phyloP scores from a whole-genome alignment of 202 grass and related monocot species.

The Setaria italica region DNA sequence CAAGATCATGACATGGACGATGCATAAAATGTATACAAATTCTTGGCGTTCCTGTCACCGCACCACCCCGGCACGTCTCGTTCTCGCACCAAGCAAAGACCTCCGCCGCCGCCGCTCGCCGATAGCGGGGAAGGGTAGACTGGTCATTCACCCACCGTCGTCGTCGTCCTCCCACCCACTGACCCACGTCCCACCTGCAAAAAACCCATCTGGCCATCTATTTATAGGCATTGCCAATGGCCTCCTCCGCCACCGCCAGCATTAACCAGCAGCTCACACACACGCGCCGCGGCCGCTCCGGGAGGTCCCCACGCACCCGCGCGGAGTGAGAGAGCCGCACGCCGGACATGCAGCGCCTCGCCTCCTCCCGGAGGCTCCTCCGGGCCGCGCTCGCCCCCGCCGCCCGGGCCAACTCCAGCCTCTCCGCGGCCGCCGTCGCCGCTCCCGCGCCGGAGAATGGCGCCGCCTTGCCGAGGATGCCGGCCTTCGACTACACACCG shows the following conservation, averaged over 20 bases:
- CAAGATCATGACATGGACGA: neutral
- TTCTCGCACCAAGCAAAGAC: neutral
- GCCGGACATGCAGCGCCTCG: conserved; percentile 65
- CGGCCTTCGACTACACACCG: conserved; percentile 75
- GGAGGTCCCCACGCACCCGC: neutral
- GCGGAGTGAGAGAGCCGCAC: neutral
- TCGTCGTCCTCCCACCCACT: neutral
- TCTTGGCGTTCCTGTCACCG: neutral
- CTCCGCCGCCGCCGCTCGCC: neutral
- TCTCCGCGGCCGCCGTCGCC: conserved; percentile 46
- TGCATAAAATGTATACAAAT: neutral
- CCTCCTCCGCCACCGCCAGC: neutral
- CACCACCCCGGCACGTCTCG: neutral
- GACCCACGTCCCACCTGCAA: neutral
- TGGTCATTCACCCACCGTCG: conserved; percentile 34
- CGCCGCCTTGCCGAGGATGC: conserved; percentile 54
- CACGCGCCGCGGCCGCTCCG: neutral
- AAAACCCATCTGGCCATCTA: conserved; percentile 22
- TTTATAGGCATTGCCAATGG: conserved; percentile 43
- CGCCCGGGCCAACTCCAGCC: conserved; percentile 50
- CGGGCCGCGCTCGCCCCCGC: conserved; percentile 49
- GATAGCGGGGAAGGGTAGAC: conserved; percentile 1
- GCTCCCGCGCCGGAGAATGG: conserved; percentile 36
- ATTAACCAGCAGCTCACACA: conserved; percentile 11
- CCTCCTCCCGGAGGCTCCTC: conserved; percentile 63